Evolutionary conservation across 805 yeast genomes (phyloP), one percentile per base, ranked within the genome.

Genomic region (Lipomyces lipofer): DNA sequence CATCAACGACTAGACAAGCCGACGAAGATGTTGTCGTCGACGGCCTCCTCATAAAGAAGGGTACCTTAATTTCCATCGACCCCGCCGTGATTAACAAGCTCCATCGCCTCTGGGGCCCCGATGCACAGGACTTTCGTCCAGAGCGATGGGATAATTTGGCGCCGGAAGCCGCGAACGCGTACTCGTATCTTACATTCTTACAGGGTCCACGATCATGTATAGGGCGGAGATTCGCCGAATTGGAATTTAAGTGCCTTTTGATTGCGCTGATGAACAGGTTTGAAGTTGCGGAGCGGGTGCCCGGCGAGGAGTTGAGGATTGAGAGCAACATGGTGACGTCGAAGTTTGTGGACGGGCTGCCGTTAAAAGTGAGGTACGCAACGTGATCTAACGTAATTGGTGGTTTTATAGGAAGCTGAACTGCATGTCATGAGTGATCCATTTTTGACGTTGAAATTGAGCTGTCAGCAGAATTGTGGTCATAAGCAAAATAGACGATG

Each of bases 181-280:
- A 47, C 25, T 36, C 45, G 5, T 40, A 33, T 21, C 27, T 44
- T 12, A 43, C 60, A 19, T 56, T 56, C 32, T 27, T 52, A 27
- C 54, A 52, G 25, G 57, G 57, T 17, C 54, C 57, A 21, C 45
- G 56, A n/a, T 24, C 49, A 2, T 56, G 57, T 33, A 56, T 56
- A 9, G 57, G 60, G 15, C 47, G 53, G 3, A 43, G 29, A 33
- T 56, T 56, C 42, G 44, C 57, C 9, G 57, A 56, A 27, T 10
- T 52, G n/a, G 60, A 56, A 29, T 47, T 48, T 25, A 56, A 56
- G 19, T 25, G 42, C 22, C 9, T 56, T 28, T 13, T 56, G 25
- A 43, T 56, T 29, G 54, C 51, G 6, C 33, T 56, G 10, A 27
- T 56, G 15, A 48, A 54, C 9, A 10, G 44, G 38, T 56, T 51